Percentiles rank a stretch among this genome's conserved stretches.
These are phyloP conservation scores for Ogataea hybrid DNA, from an alignment of 1,139 yeast species.

Conservation along the genomic window DNA sequence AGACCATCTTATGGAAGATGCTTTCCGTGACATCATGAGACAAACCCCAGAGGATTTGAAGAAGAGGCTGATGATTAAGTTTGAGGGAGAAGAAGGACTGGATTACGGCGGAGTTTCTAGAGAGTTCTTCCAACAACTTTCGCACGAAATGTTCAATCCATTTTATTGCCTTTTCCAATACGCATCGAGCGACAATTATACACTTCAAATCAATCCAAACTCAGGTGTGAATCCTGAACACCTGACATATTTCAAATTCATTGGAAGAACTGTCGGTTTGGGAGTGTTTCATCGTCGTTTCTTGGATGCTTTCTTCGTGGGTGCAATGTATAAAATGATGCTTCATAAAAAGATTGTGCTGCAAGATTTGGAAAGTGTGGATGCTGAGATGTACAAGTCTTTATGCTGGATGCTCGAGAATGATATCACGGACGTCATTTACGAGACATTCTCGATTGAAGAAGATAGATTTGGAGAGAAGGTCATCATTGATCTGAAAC, in stretches of 20 bases:
- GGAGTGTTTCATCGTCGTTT: constrained; percentile 98
- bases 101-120: constrained; percentile 99
- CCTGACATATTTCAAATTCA: constrained; percentile 93
- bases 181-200: constrained; percentile 96
- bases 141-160: constrained; percentile 99
- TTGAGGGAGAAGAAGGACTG: constrained; percentile 98
- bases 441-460: constrained; percentile 89
- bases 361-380: constrained; percentile 99
- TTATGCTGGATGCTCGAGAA: constrained; percentile 95
- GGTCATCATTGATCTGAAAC: constrained; percentile 86
- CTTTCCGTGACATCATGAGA: constrained; percentile 97
- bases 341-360: constrained; percentile 88
- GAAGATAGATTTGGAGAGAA: constrained; percentile 96
- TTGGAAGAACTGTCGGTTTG: constrained; percentile 96
- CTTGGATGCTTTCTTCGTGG: constrained; percentile 96
- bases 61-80: constrained; percentile 95
- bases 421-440: constrained; percentile 83
- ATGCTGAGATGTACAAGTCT: constrained; percentile 92
- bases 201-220: constrained; percentile 95
- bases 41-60: constrained; percentile 97
- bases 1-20: constrained; percentile 94
- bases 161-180: constrained; percentile 95
- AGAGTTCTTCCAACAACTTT: constrained; percentile 91
- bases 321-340: constrained; percentile 98
- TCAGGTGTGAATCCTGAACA: constrained; percentile 99